Conservation (phyloP, 208 protist genomes). For the Acanthamoeba castellanii region DNA sequence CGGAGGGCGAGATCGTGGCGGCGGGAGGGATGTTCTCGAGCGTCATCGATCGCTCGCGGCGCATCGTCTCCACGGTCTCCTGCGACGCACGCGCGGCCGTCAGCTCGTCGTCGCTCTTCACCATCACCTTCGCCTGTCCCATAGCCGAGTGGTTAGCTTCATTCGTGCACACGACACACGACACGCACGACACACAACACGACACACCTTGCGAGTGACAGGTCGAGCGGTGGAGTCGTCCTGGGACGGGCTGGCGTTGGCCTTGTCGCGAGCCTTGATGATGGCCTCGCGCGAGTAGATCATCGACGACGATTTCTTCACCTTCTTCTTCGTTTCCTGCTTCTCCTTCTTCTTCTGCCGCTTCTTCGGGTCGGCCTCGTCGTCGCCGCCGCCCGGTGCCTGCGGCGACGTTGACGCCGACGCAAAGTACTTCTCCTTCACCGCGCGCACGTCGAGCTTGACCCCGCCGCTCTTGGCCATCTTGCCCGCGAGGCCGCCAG, state of each 20-base stretch:
- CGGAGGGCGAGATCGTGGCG: not conserved
- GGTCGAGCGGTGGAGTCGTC: not conserved
- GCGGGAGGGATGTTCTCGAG: conserved; percentile 16
- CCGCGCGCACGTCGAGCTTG: conserved; percentile 37
- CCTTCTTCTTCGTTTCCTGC: no score
- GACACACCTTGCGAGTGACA: not conserved
- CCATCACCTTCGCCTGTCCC: not conserved
- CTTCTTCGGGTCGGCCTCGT: not conserved
- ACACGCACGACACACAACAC: not conserved
- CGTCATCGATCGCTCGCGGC: conserved; percentile 8
- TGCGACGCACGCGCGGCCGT: not conserved
- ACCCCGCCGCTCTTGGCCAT: conserved; percentile 51
- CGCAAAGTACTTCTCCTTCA: conserved; percentile 34
- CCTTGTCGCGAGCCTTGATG: not conserved
- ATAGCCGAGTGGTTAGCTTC: not conserved
- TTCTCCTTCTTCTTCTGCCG: not conserved
- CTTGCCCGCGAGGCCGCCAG: not conserved
- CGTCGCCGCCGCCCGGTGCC: not conserved
- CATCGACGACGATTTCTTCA: conserved; percentile 18
- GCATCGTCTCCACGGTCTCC: not conserved
- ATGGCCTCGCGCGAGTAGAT: conserved; percentile 27
- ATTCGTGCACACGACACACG: no score
- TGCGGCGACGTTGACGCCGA: not conserved
- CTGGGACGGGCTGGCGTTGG: not conserved
- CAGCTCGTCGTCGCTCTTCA: conserved; percentile 32